phyloP scores from a whole-genome alignment of 73 alveolate species.

The Paramecium biaurelia region DNA sequence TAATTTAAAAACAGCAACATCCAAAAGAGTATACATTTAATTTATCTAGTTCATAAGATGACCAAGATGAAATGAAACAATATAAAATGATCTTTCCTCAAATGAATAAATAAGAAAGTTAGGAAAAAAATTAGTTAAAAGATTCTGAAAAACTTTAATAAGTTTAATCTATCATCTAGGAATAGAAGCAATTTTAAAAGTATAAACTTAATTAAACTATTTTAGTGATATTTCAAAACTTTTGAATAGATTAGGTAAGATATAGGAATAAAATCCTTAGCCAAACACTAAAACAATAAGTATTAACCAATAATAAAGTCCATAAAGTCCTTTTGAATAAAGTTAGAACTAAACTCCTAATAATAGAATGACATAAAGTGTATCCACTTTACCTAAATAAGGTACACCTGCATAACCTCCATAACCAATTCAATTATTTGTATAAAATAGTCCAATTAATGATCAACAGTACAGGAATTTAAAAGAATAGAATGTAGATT shows the following conservation, averaged over 20 bases:
- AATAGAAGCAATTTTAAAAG: neutral
- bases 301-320: neutral
- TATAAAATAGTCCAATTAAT: neutral
- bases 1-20: neutral
- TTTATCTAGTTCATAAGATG: neutral
- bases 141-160: neutral
- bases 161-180: neutral
- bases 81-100: neutral
- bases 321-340: neutral
- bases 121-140: neutral
- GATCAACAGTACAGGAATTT: neutral
- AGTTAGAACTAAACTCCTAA: neutral
- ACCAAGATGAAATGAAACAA: neutral
- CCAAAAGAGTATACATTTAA: neutral
- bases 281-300: neutral
- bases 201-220: neutral
- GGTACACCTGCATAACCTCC: neutral
- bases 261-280: neutral
- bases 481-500: neutral
- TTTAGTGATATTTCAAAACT: neutral
- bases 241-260: constrained; percentile 9
- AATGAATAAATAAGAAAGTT: neutral
- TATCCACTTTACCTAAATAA: neutral
- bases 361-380: neutral
- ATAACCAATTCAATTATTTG: neutral